These are phyloP conservation scores for Penicillium robsamsonii DNA, from an alignment of 495 filamentous ascomycete species.

Conservation along the genomic window DNA sequence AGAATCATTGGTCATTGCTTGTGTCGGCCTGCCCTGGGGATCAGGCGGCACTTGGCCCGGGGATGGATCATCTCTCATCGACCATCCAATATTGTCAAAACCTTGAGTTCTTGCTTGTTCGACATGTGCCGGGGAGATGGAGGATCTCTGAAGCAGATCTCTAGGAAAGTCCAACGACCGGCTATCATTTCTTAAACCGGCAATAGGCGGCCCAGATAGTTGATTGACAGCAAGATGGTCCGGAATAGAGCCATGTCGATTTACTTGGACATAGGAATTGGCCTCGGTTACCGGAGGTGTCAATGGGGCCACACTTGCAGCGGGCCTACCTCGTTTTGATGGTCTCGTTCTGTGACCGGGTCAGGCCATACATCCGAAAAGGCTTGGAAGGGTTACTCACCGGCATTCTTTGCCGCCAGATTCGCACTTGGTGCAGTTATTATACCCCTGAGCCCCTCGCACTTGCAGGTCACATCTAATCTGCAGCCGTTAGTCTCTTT, in stretches of 20 bases:
- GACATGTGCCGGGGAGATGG: background rate
- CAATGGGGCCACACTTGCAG: conserved; percentile 3
- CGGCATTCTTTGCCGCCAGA: conserved; percentile 27
- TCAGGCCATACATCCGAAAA: background rate
- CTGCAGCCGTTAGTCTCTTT: conserved; percentile 11
- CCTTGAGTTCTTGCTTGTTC: background rate
- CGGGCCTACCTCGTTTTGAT: conserved; percentile 23
- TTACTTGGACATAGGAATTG: conserved; percentile 3
- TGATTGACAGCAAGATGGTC: background rate
- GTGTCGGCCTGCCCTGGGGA: background rate
- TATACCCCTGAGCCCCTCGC: conserved; percentile 22
- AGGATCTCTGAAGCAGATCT: background rate
- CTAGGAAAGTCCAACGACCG: background rate
- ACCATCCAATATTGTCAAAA: background rate
- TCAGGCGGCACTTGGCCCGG: background rate
- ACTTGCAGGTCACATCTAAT: conserved; percentile 37
- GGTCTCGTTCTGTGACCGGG: conserved; percentile 9
- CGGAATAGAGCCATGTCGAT: background rate
- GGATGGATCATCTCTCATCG: background rate
- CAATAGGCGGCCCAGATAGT: background rate
- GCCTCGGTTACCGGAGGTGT: conserved; percentile 10
- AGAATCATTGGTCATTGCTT: conserved; percentile 8
- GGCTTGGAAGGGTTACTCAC: conserved; percentile 7
- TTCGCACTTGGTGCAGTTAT: conserved; percentile 31
- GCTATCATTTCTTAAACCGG: background rate